A percentile compares a stretch with the other conserved stretches of the same genome.
Conservation (phyloP, 129 eudicot genomes). For the Chrysanthemum makinoi region DNA sequence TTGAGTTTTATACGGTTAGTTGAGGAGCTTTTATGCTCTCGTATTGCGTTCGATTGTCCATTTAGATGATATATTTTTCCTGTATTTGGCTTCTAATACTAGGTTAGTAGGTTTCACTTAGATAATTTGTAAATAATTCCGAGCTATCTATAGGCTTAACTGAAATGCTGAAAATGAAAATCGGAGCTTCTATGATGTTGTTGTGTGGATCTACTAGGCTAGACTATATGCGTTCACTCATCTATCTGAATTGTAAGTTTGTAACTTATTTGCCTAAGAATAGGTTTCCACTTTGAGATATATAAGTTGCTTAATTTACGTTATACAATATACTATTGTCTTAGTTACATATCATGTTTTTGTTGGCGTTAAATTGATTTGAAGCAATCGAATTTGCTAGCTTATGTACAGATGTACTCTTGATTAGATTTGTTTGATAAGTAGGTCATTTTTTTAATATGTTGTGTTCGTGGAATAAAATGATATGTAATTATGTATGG, state of each 20-base stretch:
- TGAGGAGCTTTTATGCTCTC: neutral
- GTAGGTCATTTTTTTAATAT: slow-evolving; percentile 20
- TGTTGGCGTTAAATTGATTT: slow-evolving; percentile 16
- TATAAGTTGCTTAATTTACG: slow-evolving; percentile 3
- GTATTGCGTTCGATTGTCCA: slow-evolving; percentile 8
- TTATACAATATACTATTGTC: neutral
- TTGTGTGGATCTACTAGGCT: slow-evolving; percentile 10
- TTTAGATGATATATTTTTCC: neutral
- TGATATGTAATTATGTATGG: neutral
- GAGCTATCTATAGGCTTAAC: too few relatives aligned
- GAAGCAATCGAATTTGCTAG: slow-evolving; percentile 21
- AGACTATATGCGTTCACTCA: slow-evolving; percentile 6
- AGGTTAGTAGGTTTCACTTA: neutral
- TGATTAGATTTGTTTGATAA: slow-evolving; percentile 23
- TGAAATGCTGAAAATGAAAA: too few relatives aligned
- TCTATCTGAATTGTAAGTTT: neutral
- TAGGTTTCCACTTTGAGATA: slow-evolving; percentile 7
- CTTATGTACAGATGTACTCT: slow-evolving; percentile 2
- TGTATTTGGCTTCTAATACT: neutral
- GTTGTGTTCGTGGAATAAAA: slow-evolving; percentile 32
- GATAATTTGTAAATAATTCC: neutral
- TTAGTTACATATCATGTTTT: neutral
- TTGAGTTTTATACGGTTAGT: too few relatives aligned
- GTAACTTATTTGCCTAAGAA: neutral
- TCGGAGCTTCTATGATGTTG: neutral